Conservation (phyloP, 148 eudicot species). For the Diospyros lotus region DNA sequence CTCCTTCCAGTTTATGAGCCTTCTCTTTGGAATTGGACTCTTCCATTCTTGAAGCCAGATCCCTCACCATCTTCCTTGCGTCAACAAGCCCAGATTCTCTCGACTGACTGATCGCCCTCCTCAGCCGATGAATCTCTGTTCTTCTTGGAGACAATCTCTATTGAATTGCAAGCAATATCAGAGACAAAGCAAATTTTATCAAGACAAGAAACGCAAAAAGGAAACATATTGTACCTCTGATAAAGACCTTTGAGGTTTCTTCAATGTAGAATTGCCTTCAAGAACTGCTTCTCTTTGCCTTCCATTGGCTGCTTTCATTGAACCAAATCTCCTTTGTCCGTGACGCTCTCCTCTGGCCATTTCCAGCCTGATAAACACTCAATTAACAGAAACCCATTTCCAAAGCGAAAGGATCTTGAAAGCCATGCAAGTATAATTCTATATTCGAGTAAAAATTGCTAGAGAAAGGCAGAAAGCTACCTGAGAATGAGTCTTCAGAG, state of each 20-base stretch:
- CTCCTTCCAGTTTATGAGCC: slow-evolving; percentile 21
- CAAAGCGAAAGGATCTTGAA: no score
- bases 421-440: no score
- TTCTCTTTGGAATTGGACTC: slow-evolving; percentile 37
- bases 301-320: slow-evolving; percentile 41
- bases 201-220: not conserved
- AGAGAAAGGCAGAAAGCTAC: not conserved
- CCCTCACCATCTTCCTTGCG: slow-evolving; percentile 30
- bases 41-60: slow-evolving; percentile 35
- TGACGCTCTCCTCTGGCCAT: slow-evolving; percentile 24
- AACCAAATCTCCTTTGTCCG: slow-evolving; percentile 21
- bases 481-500: not conserved
- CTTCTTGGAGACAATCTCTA: slow-evolving; percentile 49
- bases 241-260: slow-evolving; percentile 23
- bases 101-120: slow-evolving; percentile 30
- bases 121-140: slow-evolving; percentile 48
- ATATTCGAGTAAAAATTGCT: not conserved
- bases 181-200: not conserved
- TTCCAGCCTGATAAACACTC: slow-evolving; percentile 7
- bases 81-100: slow-evolving; percentile 18
- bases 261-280: slow-evolving; percentile 15
- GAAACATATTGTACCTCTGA: slow-evolving; percentile 29
- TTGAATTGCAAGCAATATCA: slow-evolving; percentile 4
- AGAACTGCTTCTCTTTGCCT: slow-evolving; percentile 34
- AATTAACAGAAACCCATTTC: not conserved